Evolutionary conservation across 2,329 filamentous ascomycete species (phyloP).

Genomic region (Exophiala oligosperma): DNA sequence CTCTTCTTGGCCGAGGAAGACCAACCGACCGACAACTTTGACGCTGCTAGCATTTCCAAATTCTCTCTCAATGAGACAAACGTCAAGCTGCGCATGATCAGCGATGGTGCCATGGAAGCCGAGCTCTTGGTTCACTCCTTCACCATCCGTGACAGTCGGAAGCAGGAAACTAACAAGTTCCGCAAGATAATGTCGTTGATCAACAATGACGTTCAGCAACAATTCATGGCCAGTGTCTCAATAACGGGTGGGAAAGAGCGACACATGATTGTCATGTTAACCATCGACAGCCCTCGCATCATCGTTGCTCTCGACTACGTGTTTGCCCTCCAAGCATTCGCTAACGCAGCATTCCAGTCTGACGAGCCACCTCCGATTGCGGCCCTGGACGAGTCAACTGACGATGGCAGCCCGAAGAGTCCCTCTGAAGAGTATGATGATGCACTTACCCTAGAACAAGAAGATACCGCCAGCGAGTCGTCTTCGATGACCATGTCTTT

Average conservation of each 20-base stretch:
- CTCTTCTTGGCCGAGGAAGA: slow-evolving; percentile 75
- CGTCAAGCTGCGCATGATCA: slow-evolving; percentile 89
- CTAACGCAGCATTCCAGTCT: slow-evolving; percentile 65
- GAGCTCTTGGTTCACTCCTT: slow-evolving; percentile 93
- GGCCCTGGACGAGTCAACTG: slow-evolving; percentile 32
- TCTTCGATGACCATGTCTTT: slow-evolving; percentile 74
- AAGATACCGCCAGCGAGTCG: slow-evolving; percentile 31
- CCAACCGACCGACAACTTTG: slow-evolving; percentile 74
- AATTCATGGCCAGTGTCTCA: slow-evolving; percentile 96
- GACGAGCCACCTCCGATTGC: slow-evolving; percentile 56
- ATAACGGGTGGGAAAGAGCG: slow-evolving; percentile 83
- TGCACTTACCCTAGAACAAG: slow-evolving; percentile 36
- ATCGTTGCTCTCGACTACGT: slow-evolving; percentile 97
- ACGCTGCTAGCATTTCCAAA: slow-evolving; percentile 80
- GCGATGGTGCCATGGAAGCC: slow-evolving; percentile 85
- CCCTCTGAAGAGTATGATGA: slow-evolving; percentile 39
- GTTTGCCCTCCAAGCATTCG: slow-evolving; percentile 82
- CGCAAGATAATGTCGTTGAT: slow-evolving; percentile 96
- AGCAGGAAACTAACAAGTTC: slow-evolving; percentile 88
- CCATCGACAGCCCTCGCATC: slow-evolving; percentile 88
- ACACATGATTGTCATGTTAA: slow-evolving; percentile 85
- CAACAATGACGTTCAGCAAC: slow-evolving; percentile 87
- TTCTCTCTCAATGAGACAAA: slow-evolving; percentile 94
- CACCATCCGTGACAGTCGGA: slow-evolving; percentile 90
- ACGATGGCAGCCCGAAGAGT: slow-evolving; percentile 46